These are phyloP conservation scores for Ophiostoma sp. DNA, from an alignment of 2,329 filamentous ascomycete species.

Conservation along the genomic window DNA sequence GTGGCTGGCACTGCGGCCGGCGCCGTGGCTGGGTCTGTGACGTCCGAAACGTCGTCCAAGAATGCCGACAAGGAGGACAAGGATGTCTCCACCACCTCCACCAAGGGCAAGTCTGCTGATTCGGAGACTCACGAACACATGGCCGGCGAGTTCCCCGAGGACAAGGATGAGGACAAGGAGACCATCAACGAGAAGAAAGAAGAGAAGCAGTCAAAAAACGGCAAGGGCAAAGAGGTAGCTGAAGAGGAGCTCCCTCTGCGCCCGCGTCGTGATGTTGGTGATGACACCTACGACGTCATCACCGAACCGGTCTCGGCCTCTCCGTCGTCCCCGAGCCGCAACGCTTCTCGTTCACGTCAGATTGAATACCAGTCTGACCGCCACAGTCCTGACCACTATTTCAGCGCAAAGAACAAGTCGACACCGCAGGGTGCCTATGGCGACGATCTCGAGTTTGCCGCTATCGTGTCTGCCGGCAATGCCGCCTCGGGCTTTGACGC, in stretches of 20 bases:
- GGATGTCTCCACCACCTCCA: background rate
- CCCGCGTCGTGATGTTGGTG: background rate
- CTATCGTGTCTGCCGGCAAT: slow-evolving; percentile 67
- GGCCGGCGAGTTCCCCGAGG: slow-evolving; percentile 21
- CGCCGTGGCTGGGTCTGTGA: slow-evolving; percentile 26
- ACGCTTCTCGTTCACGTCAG: slow-evolving; percentile 33
- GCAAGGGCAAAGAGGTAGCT: slow-evolving; percentile 22
- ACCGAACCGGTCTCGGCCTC: slow-evolving; percentile 47
- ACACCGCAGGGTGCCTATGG: slow-evolving; percentile 34
- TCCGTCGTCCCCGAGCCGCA: slow-evolving; percentile 60
- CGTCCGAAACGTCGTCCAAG: slow-evolving; percentile 13
- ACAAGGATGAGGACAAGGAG: background rate
- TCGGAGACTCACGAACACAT: background rate
- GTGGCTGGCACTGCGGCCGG: slow-evolving; percentile 44
- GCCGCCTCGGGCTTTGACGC: slow-evolving; percentile 70
- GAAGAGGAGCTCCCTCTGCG: slow-evolving; percentile 27
- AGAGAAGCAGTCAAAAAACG: slow-evolving; percentile 14
- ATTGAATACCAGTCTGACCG: slow-evolving; percentile 36
- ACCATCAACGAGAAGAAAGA: background rate
- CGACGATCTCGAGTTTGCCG: slow-evolving; percentile 69
- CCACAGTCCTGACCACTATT: slow-evolving; percentile 30
- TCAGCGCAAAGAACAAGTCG: background rate
- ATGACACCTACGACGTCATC: background rate
- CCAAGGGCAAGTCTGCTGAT: background rate
- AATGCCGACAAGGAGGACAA: background rate